phyloP scores from a whole-genome alignment of 371 early-diverging fungal genomes.

The Mucor lusitanicus region DNA sequence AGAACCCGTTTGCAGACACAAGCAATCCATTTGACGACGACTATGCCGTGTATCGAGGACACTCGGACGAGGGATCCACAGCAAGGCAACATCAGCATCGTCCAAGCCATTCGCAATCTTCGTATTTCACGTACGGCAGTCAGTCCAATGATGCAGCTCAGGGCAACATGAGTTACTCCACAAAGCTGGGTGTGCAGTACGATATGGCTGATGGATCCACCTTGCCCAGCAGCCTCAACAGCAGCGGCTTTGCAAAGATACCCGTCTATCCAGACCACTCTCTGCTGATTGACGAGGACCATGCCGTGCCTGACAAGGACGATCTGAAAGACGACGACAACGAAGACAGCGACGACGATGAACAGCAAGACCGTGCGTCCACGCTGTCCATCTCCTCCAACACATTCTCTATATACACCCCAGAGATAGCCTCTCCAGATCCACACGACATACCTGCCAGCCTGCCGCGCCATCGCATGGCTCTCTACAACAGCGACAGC shows the following conservation, averaged over 20 bases:
- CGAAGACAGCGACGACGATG: too few relatives aligned
- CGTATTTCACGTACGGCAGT: constrained; percentile 11
- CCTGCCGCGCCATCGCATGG: constrained; percentile 14
- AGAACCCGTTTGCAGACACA: constrained; percentile 22
- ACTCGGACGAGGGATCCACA: not conserved
- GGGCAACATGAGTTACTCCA: not conserved
- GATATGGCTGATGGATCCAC: constrained; percentile 6
- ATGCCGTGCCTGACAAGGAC: not conserved
- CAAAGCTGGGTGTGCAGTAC: not conserved
- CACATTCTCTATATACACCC: constrained; percentile 16
- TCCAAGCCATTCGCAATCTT: constrained; percentile 42
- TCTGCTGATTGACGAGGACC: not conserved
- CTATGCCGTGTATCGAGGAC: constrained; percentile 8
- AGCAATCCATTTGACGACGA: constrained; percentile 47
- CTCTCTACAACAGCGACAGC: not conserved
- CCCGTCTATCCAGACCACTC: not conserved
- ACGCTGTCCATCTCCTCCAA: constrained; percentile 22
- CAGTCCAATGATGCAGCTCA: not conserved
- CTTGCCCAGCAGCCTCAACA: constrained; percentile 20
- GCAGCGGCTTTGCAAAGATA: constrained; percentile 29
- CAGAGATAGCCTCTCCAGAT: not conserved
- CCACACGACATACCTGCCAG: not conserved
- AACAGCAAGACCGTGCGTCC: constrained; percentile 14
- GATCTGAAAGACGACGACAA: not conserved
- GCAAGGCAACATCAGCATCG: constrained; percentile 12